Base-by-base conservation (phyloP, 805 yeast genomes). In the Metschnikowia shivogae region DNA sequence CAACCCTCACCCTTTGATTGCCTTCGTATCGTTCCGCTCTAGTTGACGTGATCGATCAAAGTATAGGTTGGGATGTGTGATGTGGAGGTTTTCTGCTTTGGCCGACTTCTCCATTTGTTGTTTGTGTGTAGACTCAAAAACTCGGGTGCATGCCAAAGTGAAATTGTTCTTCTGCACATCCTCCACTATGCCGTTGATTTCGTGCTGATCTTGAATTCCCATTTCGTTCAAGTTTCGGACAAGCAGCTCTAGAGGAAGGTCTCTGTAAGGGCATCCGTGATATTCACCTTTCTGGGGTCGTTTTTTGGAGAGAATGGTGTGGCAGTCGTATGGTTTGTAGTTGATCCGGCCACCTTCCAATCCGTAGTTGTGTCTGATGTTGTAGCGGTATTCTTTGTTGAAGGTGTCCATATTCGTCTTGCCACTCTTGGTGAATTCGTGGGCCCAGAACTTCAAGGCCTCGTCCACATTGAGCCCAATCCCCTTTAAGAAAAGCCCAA, bases 251-350 rank as follows among this genome's bases (percentile, higher is more conserved):
- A 77, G 60, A 10, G 77, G 72, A 57, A 86, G 69, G 56, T 86
- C 92, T 44, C 95, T 72, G 65, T 86, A 93, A 5, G 98, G 97
- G 64, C 98, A 92, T 2, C 99, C 99, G 60, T 92, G 97, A 47
- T 69, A 77, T 54, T 90, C 96, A 34, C 74, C 76, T 39, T 76
- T 72, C 37, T 73, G 67, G 0, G 95, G 89, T 51, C 82, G 77
- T 6, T 89, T 88, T 54, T 82, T 82, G 24, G 80, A 73, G 46
- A 88, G 64, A 34, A 93, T 88, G 1, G 84, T 81, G 33, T 80
- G 77, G 69, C 97, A 93, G 60, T 83, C 86, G 84, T 85, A 78
- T 3, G 98, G 96, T 56, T 79, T 78, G 65, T 89, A 89, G 56
- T 89, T 86, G 56, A 81, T 84, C 48, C 96, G 72, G 10, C 84